A percentile compares a stretch with the other conserved stretches of the same genome.
These are phyloP conservation scores for Cairneyella variabilis DNA, from an alignment of 495 filamentous ascomycete species.

Conservation along the genomic window DNA sequence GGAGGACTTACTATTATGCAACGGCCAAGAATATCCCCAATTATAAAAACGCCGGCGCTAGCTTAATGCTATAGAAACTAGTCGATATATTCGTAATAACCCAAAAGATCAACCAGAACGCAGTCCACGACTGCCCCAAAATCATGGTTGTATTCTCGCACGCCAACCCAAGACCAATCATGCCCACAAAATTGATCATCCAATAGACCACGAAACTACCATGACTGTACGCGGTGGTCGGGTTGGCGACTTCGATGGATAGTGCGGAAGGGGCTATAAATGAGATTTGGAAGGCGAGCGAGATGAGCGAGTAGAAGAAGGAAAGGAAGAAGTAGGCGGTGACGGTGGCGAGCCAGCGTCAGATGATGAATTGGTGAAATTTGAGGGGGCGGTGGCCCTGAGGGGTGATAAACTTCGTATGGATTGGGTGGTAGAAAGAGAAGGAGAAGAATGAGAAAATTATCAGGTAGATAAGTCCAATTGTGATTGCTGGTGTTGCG, in stretches of 20 bases:
- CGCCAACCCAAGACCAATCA: slow-evolving; percentile 63
- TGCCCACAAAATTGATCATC: slow-evolving; percentile 72
- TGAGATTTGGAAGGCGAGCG: slow-evolving; percentile 62
- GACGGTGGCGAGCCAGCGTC: slow-evolving; percentile 58
- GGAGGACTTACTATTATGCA: slow-evolving; percentile 46
- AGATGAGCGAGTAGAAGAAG: slow-evolving; percentile 61
- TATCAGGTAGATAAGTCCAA: slow-evolving; percentile 70
- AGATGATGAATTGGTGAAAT: slow-evolving; percentile 55
- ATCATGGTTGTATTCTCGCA: slow-evolving; percentile 74
- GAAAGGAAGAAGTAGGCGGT: slow-evolving; percentile 64
- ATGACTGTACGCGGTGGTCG: slow-evolving; percentile 54
- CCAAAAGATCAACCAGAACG: slow-evolving; percentile 73
- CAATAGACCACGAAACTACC: slow-evolving; percentile 67
- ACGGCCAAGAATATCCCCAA: slow-evolving; percentile 72
- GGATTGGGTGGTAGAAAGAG: slow-evolving; percentile 65
- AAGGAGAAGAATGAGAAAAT: slow-evolving; percentile 73
- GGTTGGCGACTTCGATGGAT: slow-evolving; percentile 37
- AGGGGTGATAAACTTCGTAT: slow-evolving; percentile 49
- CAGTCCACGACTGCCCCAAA: slow-evolving; percentile 62
- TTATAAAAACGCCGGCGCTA: slow-evolving; percentile 58
- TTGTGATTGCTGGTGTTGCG: slow-evolving; percentile 55
- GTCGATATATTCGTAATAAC: slow-evolving; percentile 68
- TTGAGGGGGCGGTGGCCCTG: slow-evolving; percentile 55
- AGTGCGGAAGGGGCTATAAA: slow-evolving; percentile 46
- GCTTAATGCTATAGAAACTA: slow-evolving; percentile 57